A percentile compares a stretch with the other conserved stretches of the same genome.
Conservation (phyloP, 768 basidiomycete genomes). For the Pisolithus tinctorius region DNA sequence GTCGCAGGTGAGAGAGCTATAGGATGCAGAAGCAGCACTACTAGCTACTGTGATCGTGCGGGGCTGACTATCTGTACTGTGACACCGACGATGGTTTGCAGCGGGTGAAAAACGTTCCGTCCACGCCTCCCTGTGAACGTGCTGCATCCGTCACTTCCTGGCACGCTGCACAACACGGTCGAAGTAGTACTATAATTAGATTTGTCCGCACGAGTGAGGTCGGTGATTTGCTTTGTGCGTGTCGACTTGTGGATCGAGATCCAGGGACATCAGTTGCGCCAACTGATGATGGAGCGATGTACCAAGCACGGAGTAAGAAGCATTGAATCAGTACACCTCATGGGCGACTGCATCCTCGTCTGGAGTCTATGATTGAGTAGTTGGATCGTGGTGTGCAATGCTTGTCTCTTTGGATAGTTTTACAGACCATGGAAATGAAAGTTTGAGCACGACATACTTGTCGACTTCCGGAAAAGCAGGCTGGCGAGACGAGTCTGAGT, state of each 20-base stretch:
- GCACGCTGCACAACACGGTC: slow-evolving; percentile 66
- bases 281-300: slow-evolving; percentile 31
- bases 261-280: background rate
- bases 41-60: slow-evolving; percentile 22
- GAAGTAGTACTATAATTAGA: slow-evolving; percentile 54
- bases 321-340: slow-evolving; percentile 25
- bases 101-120: slow-evolving; percentile 56
- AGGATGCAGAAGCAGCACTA: slow-evolving; percentile 23
- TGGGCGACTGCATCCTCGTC: slow-evolving; percentile 33
- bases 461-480: slow-evolving; percentile 19
- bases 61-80: slow-evolving; percentile 30
- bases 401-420: background rate
- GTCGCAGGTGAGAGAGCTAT: slow-evolving; percentile 10
- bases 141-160: slow-evolving; percentile 51
- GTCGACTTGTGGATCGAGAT: slow-evolving; percentile 9
- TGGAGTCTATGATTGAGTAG: slow-evolving; percentile 31
- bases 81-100: slow-evolving; percentile 51
- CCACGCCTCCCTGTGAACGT: slow-evolving; percentile 48
- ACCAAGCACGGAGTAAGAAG: slow-evolving; percentile 33
- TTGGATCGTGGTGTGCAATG: background rate
- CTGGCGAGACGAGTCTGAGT: slow-evolving; percentile 10
- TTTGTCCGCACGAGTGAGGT: slow-evolving; percentile 20
- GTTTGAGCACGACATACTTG: slow-evolving; percentile 48
- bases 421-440: slow-evolving; percentile 56
- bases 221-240: slow-evolving; percentile 5